Percentiles rank a stretch among this genome's conserved stretches.
These are phyloP conservation scores for Leishmania tarentolae DNA, from an alignment of 208 protist genomes.

Conservation along the genomic window DNA sequence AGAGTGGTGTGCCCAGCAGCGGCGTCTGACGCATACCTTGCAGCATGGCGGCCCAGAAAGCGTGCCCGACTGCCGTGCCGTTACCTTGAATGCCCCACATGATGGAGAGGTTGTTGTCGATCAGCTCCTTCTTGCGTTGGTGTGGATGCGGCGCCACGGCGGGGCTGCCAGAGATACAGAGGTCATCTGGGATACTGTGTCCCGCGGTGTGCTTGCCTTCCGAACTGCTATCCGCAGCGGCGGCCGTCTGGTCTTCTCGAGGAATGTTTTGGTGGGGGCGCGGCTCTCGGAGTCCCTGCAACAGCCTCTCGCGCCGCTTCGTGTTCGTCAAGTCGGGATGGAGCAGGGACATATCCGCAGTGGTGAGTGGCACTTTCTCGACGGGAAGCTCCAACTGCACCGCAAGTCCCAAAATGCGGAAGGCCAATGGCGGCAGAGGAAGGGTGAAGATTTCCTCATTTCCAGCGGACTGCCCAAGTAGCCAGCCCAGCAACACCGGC, in stretches of 20 bases:
- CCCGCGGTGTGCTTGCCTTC: not conserved
- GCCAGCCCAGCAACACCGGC: constrained; percentile 46
- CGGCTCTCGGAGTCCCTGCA: constrained; percentile 1
- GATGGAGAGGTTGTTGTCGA: constrained; percentile 36
- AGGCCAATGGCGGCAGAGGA: constrained; percentile 56
- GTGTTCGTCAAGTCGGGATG: constrained; percentile 16
- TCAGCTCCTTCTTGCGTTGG: constrained; percentile 39
- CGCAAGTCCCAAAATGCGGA: constrained; percentile 40
- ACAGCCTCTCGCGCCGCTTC: constrained; percentile 17
- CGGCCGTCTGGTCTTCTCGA: not conserved
- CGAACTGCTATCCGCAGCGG: no score
- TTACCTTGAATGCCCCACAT: constrained; percentile 25
- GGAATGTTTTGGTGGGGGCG: not conserved
- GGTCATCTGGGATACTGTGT: not conserved
- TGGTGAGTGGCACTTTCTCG: constrained; percentile 14
- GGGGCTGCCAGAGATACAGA: constrained; percentile 12
- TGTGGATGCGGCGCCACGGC: constrained; percentile 23
- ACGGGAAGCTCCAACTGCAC: constrained; percentile 34
- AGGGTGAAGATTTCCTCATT: constrained; percentile 48
- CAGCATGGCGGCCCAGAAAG: constrained; percentile 47
- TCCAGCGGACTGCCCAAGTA: constrained; percentile 45
- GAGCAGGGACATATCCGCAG: constrained; percentile 40
- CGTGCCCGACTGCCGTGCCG: constrained; percentile 1
- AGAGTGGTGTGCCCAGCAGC: constrained; percentile 38
- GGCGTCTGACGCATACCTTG: constrained; percentile 45